Evolutionary conservation across 2,329 filamentous ascomycete species (phyloP).

Genomic region (Sporothrix variecibatus): DNA sequence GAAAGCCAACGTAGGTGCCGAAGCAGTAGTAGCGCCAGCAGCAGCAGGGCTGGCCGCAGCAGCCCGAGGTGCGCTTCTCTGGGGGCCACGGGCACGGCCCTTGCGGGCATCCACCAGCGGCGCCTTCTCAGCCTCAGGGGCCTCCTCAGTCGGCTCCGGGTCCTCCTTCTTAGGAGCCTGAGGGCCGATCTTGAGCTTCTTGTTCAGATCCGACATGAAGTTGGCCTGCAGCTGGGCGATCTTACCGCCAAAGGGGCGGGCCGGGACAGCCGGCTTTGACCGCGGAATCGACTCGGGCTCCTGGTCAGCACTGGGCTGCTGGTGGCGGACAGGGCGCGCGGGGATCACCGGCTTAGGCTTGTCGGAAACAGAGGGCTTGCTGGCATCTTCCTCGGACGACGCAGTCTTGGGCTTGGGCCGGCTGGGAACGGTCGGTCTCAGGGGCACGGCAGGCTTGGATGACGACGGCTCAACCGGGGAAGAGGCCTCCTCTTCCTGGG

Average conservation of each 20-base stretch:
- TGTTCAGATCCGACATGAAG: constrained; percentile 92
- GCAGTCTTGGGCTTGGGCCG: constrained; percentile 56
- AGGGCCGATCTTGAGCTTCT: constrained; percentile 83
- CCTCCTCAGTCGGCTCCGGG: constrained; percentile 53
- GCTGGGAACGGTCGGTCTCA: constrained; percentile 53
- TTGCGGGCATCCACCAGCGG: constrained; percentile 90
- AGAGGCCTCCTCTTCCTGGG: constrained; percentile 52
- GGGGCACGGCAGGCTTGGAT: constrained; percentile 63
- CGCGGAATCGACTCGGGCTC: constrained; percentile 51
- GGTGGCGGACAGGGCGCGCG: constrained; percentile 47
- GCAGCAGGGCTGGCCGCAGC: constrained; percentile 39
- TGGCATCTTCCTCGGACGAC: constrained; percentile 40
- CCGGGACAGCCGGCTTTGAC: constrained; percentile 80
- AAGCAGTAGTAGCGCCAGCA: constrained; percentile 33
- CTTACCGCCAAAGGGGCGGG: constrained; percentile 76
- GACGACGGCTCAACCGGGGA: constrained; percentile 43
- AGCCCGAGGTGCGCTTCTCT: constrained; percentile 49
- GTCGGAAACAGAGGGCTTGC: constrained; percentile 21
- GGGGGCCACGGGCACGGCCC: constrained; percentile 83
- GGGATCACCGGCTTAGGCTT: constrained; percentile 11
- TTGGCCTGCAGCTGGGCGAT: constrained; percentile 88
- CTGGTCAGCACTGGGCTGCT: constrained; percentile 46
- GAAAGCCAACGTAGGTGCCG: constrained; percentile 46
- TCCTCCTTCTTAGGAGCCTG: constrained; percentile 72
- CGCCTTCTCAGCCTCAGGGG: constrained; percentile 66